Conservation (phyloP, 202 grass and related monocot genomes). For the Alloteropsis angusta region DNA sequence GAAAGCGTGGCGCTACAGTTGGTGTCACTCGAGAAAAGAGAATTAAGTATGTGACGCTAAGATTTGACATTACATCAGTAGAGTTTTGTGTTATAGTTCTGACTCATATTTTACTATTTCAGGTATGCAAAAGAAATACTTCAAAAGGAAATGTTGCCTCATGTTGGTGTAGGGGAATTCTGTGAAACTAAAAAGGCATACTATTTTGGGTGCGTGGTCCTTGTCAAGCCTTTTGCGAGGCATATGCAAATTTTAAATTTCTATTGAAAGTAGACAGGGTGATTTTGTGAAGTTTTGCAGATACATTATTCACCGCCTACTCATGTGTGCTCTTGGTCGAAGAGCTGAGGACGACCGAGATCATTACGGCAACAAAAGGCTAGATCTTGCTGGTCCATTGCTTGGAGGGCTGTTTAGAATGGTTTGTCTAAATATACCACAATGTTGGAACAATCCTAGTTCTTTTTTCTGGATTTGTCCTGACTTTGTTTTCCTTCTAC, state of each 20-base stretch:
- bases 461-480: not conserved
- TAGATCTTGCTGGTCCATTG: slow-evolving; percentile 97
- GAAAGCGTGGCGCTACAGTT: slow-evolving; percentile 94
- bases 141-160: slow-evolving; percentile 99
- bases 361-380: slow-evolving; percentile 99
- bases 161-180: slow-evolving; percentile 93
- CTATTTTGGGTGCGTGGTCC: slow-evolving; percentile 74
- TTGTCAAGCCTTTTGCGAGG: not conserved
- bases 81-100: not conserved
- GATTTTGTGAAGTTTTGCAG: slow-evolving; percentile 38
- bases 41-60: slow-evolving; percentile 58
- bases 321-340: slow-evolving; percentile 92
- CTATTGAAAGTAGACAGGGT: slow-evolving; percentile 10
- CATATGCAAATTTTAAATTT: slow-evolving; percentile 16
- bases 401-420: slow-evolving; percentile 94
- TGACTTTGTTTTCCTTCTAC: slow-evolving; percentile 19
- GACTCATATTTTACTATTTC: not conserved
- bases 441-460: slow-evolving; percentile 1
- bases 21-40: slow-evolving; percentile 88
- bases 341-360: slow-evolving; percentile 95
- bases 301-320: slow-evolving; percentile 95
- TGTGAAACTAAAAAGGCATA: slow-evolving; percentile 99
- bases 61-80: not conserved
- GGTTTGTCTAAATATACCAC: slow-evolving; percentile 46
- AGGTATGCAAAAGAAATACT: slow-evolving; percentile 98